Percentiles rank a stretch among this genome's conserved stretches.
These are phyloP conservation scores for Solanum arcanum DNA, from an alignment of 257 asterid species.

Conservation along the genomic window DNA sequence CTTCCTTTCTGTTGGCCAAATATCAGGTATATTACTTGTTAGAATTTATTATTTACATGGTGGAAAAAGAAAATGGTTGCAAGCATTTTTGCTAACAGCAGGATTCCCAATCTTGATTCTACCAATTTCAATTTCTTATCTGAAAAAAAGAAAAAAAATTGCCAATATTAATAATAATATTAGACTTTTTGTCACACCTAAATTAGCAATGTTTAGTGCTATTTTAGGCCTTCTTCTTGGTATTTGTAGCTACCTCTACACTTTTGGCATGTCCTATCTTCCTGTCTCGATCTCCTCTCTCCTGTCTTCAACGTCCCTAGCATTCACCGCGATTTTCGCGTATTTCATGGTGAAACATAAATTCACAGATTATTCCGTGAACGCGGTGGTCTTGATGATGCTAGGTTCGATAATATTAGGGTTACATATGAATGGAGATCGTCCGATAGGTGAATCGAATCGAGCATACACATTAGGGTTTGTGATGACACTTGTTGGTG, in stretches of 20 bases:
- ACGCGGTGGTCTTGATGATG: slow-evolving; percentile 19
- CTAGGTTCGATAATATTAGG: slow-evolving; percentile 21
- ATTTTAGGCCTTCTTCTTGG: slow-evolving; percentile 15
- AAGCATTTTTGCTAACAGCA: slow-evolving; percentile 17
- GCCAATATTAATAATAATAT: neutral
- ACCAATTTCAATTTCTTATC: slow-evolving; percentile 11
- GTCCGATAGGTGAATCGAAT: slow-evolving; percentile 18
- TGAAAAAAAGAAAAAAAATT: neutral
- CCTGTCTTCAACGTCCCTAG: slow-evolving; percentile 10
- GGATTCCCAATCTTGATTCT: slow-evolving; percentile 21
- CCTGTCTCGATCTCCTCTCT: slow-evolving; percentile 22
- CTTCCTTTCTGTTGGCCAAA: slow-evolving; percentile 14
- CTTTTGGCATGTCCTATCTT: slow-evolving; percentile 16
- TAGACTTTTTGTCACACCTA: slow-evolving; percentile 5
- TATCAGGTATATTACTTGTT: slow-evolving; percentile 14
- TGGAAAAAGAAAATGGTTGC: slow-evolving; percentile 20
- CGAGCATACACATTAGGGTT: slow-evolving; percentile 5
- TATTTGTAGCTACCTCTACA: slow-evolving; percentile 17
- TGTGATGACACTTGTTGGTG: slow-evolving; percentile 17
- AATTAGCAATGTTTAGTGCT: neutral
- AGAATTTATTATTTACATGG: slow-evolving; percentile 19
- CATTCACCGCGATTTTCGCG: slow-evolving; percentile 16
- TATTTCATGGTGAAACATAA: slow-evolving; percentile 14
- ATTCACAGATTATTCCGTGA: slow-evolving; percentile 9
- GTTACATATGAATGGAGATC: slow-evolving; percentile 13